Conservation (phyloP, 2,329 filamentous ascomycete genomes). For the Fusarium falciforme region DNA sequence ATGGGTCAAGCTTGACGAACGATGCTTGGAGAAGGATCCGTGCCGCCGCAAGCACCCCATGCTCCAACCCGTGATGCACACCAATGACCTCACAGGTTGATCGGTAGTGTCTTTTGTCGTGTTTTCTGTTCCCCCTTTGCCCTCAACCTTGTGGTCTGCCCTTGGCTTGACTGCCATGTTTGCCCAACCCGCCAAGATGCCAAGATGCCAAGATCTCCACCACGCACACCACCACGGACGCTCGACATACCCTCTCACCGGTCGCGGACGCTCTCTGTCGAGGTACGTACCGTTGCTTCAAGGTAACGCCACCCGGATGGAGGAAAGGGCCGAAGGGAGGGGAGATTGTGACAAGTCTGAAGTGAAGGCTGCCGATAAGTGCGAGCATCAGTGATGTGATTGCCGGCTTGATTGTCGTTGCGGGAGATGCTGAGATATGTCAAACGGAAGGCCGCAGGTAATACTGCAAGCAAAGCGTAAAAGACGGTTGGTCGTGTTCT, state of each 20-base stretch:
- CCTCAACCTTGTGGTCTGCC: background rate
- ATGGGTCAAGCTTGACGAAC: constrained; percentile 6
- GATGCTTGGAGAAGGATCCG: constrained; percentile 9
- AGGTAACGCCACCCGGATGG: constrained; percentile 23
- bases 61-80: constrained; percentile 24
- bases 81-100: constrained; percentile 40
- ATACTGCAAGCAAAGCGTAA: constrained; percentile 17
- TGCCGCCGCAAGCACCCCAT: constrained; percentile 23
- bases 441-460: background rate
- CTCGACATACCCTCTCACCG: constrained; percentile 21
- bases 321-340: constrained; percentile 13
- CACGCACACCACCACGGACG: constrained; percentile 37
- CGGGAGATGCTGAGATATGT: background rate
- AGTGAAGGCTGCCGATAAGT: background rate
- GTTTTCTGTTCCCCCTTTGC: constrained; percentile 2
- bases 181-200: constrained; percentile 29
- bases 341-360: constrained; percentile 1
- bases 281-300: constrained; percentile 3
- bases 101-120: constrained; percentile 26
- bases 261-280: constrained; percentile 11
- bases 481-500: background rate
- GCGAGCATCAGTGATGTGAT: background rate
- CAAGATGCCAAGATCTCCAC: constrained; percentile 40
- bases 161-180: constrained; percentile 20
- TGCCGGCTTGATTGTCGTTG: background rate